A percentile compares a stretch with the other conserved stretches of the same genome.
Conservation (phyloP, 2,329 filamentous ascomycete genomes). For the Drechslera avenae region DNA sequence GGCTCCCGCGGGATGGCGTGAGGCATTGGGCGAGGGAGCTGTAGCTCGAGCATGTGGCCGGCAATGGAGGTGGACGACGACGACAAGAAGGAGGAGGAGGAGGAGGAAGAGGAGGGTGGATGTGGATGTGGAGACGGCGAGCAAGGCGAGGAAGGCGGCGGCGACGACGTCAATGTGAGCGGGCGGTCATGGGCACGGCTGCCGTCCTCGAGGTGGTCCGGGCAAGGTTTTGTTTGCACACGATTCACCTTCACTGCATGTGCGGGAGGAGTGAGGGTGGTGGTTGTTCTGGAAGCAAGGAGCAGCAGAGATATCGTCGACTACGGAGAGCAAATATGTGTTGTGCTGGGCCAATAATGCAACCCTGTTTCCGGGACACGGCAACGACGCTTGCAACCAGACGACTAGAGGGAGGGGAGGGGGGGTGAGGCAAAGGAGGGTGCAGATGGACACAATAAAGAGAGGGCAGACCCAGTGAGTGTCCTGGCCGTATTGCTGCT, state of each 20-base stretch:
- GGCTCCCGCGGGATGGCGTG: conserved; percentile 46
- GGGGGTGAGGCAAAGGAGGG: conserved; percentile 24
- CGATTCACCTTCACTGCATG: conserved; percentile 27
- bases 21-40: conserved; percentile 49
- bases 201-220: conserved; percentile 8
- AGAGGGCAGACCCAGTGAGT: conserved; percentile 15
- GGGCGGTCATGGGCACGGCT: conserved; percentile 22
- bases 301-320: conserved; percentile 44
- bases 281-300: conserved; percentile 29
- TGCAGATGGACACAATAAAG: conserved; percentile 26
- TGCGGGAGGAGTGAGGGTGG: conserved; percentile 15
- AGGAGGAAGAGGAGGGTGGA: conserved; percentile 12
- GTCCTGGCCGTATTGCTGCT: conserved; percentile 10
- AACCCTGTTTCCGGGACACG: conserved; percentile 33
- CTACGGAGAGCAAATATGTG: conserved; percentile 33
- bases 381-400: conserved; percentile 22
- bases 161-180: conserved; percentile 20
- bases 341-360: conserved; percentile 37
- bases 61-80: conserved; percentile 4
- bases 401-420: conserved; percentile 6
- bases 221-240: conserved; percentile 23
- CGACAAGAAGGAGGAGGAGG: no score
- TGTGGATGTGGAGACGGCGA: neutral
- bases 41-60: conserved; percentile 50
- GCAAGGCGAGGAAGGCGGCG: no score